Conservation (phyloP, 495 filamentous ascomycete species). For the Endocarpon pusillum region DNA sequence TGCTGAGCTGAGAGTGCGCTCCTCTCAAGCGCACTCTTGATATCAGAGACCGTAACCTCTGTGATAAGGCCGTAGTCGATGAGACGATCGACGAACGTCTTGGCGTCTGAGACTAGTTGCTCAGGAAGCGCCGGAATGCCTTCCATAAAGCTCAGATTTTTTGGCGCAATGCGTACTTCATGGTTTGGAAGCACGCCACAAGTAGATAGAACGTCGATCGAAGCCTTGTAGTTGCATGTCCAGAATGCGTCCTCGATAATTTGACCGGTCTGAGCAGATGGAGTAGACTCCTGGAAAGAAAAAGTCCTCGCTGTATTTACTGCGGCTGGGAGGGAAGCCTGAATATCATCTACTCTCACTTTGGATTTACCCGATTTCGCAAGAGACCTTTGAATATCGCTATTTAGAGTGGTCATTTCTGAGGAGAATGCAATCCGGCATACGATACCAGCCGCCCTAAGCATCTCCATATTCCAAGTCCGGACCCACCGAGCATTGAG, state of each 20-base stretch:
- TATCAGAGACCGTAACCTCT: constrained; percentile 72
- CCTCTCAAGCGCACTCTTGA: constrained; percentile 57
- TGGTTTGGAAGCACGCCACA: constrained; percentile 64
- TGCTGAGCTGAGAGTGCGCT: constrained; percentile 62
- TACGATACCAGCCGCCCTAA: constrained; percentile 78
- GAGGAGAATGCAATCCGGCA: constrained; percentile 70
- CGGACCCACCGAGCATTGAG: constrained; percentile 87
- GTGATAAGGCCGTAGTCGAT: constrained; percentile 64
- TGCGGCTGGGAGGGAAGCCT: constrained; percentile 55
- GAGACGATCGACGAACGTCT: constrained; percentile 58
- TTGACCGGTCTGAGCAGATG: constrained; percentile 58
- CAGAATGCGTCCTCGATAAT: constrained; percentile 90
- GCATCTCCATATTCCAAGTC: constrained; percentile 91
- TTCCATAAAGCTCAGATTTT: constrained; percentile 75
- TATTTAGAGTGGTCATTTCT: constrained; percentile 64
- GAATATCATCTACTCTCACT: constrained; percentile 41
- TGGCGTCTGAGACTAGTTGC: constrained; percentile 42
- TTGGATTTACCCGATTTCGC: constrained; percentile 33
- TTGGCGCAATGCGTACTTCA: constrained; percentile 59
- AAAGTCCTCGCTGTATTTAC: constrained; percentile 58
- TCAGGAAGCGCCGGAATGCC: constrained; percentile 78
- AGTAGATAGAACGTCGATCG: constrained; percentile 76
- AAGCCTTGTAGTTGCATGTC: constrained; percentile 63
- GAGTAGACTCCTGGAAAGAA: constrained; percentile 74
- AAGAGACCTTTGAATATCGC: constrained; percentile 13